These are phyloP conservation scores for Xylariaceae sp. DNA, from an alignment of 2,329 filamentous ascomycete species.

Conservation along the genomic window DNA sequence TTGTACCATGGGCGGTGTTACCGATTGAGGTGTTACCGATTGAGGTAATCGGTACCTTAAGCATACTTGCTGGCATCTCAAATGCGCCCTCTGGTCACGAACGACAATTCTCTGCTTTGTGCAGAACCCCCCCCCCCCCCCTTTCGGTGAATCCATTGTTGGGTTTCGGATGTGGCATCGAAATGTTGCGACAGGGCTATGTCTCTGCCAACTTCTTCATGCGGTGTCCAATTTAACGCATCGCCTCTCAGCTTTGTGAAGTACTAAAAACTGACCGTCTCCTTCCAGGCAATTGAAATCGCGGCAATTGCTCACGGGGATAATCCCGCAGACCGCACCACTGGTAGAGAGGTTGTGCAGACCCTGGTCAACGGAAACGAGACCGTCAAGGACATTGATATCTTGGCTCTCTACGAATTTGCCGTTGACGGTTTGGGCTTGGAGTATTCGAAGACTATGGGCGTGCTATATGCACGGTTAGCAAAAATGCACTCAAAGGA, in stretches of 20 bases:
- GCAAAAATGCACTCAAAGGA: slow-evolving; percentile 52
- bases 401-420: slow-evolving; percentile 54
- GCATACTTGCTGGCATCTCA: not conserved
- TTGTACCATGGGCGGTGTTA: not conserved
- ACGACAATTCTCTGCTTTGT: not conserved
- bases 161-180: too few relatives aligned
- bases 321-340: slow-evolving; percentile 43
- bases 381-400: slow-evolving; percentile 46
- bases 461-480: slow-evolving; percentile 46
- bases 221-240: not conserved
- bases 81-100: not conserved
- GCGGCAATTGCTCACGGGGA: slow-evolving; percentile 52
- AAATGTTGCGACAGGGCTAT: too few relatives aligned
- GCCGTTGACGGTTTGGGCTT: slow-evolving; percentile 42
- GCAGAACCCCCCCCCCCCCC: not conserved
- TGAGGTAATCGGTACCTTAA: too few relatives aligned
- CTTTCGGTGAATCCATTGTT: not conserved
- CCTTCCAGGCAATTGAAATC: slow-evolving; percentile 32
- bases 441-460: slow-evolving; percentile 46
- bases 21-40: not conserved
- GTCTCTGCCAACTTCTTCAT: too few relatives aligned
- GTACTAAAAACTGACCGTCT: not conserved
- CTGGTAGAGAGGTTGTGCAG: slow-evolving; percentile 43
- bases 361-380: slow-evolving; percentile 45
- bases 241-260: not conserved